Conservation (phyloP, 306 rosid genomes). For the Urtica urens region DNA sequence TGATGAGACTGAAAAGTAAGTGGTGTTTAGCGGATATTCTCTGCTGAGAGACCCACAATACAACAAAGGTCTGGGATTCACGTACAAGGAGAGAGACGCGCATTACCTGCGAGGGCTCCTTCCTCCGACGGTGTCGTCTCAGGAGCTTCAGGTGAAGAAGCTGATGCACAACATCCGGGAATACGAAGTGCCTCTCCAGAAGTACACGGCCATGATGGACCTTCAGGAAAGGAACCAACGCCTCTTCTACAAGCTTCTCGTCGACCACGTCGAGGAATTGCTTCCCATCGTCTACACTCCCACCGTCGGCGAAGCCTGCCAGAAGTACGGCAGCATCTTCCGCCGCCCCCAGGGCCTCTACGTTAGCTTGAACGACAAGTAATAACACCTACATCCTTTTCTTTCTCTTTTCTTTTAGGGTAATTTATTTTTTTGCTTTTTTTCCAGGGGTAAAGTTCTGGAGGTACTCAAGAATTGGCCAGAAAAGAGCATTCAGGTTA, state of each 20-base stretch:
- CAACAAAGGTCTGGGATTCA: slow-evolving; percentile 89
- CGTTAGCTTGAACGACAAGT: slow-evolving; percentile 96
- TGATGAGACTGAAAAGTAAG: neutral
- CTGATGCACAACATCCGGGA: slow-evolving; percentile 53
- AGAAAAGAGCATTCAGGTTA: slow-evolving; percentile 66
- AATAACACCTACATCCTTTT: slow-evolving; percentile 9
- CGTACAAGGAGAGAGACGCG: slow-evolving; percentile 82
- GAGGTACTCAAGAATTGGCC: slow-evolving; percentile 99
- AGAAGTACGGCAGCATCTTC: slow-evolving; percentile 92
- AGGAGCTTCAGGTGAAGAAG: slow-evolving; percentile 87
- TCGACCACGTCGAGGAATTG: slow-evolving; percentile 77
- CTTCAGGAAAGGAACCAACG: slow-evolving; percentile 97
- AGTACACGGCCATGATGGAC: slow-evolving; percentile 72
- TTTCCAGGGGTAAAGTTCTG: slow-evolving; percentile 70
- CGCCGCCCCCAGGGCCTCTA: slow-evolving; percentile 96
- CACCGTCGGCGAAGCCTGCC: slow-evolving; percentile 93
- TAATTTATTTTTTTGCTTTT: slow-evolving; percentile 3
- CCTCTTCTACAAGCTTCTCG: slow-evolving; percentile 71
- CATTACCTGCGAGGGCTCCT: slow-evolving; percentile 94
- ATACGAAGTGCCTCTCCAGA: slow-evolving; percentile 77
- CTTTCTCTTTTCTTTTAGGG: slow-evolving; percentile 1
- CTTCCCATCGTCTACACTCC: slow-evolving; percentile 92
- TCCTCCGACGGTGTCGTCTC: slow-evolving; percentile 56
- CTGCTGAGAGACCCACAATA: slow-evolving; percentile 93
- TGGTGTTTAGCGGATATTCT: slow-evolving; percentile 58